Evolutionary conservation across 2,329 filamentous ascomycete species (phyloP), one percentile per base, ranked within the genome.

Genomic region (Colletotrichum viniferum): DNA sequence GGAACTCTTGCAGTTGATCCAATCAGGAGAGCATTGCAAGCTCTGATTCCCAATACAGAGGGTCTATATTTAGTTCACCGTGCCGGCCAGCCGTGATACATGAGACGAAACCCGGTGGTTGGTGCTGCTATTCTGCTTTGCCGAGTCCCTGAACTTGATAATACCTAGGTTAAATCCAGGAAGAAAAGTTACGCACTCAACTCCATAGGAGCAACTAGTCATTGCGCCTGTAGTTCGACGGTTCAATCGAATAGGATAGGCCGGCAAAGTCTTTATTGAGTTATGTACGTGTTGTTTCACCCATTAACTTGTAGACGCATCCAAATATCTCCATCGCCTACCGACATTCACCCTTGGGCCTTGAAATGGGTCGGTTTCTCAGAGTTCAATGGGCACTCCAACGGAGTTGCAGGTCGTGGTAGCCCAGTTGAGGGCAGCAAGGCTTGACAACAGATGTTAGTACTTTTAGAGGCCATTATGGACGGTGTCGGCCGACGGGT

Each of bases 371-470:
- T 10, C 10, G 18, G 12, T n/a, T 32, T 34, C 28, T 34, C 64
- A 71, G 28, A 43, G 26, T 16, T 69, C 56, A 9, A 74, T 55
- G 24, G 72, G 72, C 18, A 74, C 69, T 4, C 72, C 72, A 28
- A 71, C 69, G 18, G 62, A 52, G 24, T 60, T 43, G 72, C 72
- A 74, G 55, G 69, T 74, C 16, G 36, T 26, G 14, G 55, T 66
- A 10, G 72, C 69, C 69, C 72, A 74, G 38, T 71, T 32, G 8
- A 62, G 62, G 34, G 69, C 55, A 28, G 62, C 61, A 36, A 67
- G 24, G 28, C 72, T 74, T 48, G 60, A 16, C n/a, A 24, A 38
- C 5, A 12, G 62, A 10, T 14, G 56, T 62, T 21, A 69, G 28
- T 26, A 18, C n/a, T 26, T 26, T 18, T 16, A 8, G 16, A 58